phyloP scores from a whole-genome alignment of 768 basidiomycete genomes.

The Chiua virens region DNA sequence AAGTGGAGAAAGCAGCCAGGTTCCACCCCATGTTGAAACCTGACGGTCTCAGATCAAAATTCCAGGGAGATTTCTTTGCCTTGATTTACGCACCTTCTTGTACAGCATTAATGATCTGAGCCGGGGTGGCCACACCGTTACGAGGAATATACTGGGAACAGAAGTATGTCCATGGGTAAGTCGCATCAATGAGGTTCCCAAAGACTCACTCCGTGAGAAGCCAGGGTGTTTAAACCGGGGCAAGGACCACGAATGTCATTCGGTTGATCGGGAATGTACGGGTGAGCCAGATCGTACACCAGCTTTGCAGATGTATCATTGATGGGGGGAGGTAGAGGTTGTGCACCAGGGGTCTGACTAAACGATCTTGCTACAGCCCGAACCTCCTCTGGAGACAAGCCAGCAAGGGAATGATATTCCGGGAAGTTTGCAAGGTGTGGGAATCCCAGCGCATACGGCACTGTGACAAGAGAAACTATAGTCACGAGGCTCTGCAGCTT shows the following conservation, averaged over 20 bases:
- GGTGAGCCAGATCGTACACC: constrained; percentile 20
- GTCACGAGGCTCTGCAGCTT: constrained; percentile 4
- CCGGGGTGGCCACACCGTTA: constrained; percentile 23
- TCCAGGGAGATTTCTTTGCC: background rate
- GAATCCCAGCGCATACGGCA: constrained; percentile 12
- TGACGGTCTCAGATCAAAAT: background rate
- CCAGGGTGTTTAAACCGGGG: constrained; percentile 26
- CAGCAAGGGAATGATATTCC: constrained; percentile 20
- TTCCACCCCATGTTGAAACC: constrained; percentile 27
- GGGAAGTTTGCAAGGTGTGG: constrained; percentile 18
- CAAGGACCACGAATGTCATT: constrained; percentile 28
- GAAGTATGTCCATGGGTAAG: background rate
- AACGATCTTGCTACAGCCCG: constrained; percentile 14
- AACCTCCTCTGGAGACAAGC: constrained; percentile 16
- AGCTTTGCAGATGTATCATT: constrained; percentile 26
- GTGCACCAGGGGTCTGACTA: constrained; percentile 19
- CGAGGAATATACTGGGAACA: constrained; percentile 15
- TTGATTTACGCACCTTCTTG: constrained; percentile 17
- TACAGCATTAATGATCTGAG: constrained; percentile 21
- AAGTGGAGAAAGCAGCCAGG: constrained; percentile 20
- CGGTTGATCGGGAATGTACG: constrained; percentile 11
- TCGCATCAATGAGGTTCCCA: background rate
- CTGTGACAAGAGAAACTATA: constrained; percentile 2
- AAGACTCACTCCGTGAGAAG: constrained; percentile 26
- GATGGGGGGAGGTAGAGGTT: constrained; percentile 23